Evolutionary conservation across 2,329 filamentous ascomycete genomes (phyloP).

Genomic region (Monosporascus sp.): DNA sequence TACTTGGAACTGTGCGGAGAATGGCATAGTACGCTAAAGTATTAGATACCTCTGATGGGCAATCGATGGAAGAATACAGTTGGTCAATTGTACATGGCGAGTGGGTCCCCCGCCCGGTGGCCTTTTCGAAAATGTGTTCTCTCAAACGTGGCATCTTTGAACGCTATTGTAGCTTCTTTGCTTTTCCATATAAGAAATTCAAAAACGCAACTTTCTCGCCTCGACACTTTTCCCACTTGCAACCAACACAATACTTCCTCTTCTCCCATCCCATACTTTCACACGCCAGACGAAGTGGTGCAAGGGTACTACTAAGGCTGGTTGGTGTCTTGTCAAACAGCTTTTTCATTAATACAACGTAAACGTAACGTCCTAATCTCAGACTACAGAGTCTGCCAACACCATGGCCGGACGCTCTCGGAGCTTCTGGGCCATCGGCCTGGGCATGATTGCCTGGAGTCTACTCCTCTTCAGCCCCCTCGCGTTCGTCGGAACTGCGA

Average conservation of each 20-base stretch:
- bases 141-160: constrained; percentile 28
- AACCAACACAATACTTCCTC: constrained; percentile 5
- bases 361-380: neutral
- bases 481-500: constrained; percentile 74
- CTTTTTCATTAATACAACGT: no score
- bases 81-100: neutral
- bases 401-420: constrained; percentile 53
- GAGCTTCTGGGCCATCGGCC: constrained; percentile 68
- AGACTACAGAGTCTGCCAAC: constrained; percentile 6
- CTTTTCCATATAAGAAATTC: constrained; percentile 25
- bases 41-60: no score
- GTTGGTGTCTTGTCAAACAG: no score
- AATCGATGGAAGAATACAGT: neutral
- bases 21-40: no score
- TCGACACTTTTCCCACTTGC: constrained; percentile 7
- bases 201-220: constrained; percentile 3
- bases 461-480: constrained; percentile 83
- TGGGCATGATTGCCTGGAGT: constrained; percentile 90
- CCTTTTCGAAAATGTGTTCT: constrained; percentile 28
- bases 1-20: no score
- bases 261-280: no score
- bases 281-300: no score
- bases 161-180: constrained; percentile 13
- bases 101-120: neutral
- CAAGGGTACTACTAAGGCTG: no score